Percentiles rank a stretch among this genome's conserved stretches.
Conservation (phyloP, 768 basidiomycete genomes). For the Mycena vulgaris region DNA sequence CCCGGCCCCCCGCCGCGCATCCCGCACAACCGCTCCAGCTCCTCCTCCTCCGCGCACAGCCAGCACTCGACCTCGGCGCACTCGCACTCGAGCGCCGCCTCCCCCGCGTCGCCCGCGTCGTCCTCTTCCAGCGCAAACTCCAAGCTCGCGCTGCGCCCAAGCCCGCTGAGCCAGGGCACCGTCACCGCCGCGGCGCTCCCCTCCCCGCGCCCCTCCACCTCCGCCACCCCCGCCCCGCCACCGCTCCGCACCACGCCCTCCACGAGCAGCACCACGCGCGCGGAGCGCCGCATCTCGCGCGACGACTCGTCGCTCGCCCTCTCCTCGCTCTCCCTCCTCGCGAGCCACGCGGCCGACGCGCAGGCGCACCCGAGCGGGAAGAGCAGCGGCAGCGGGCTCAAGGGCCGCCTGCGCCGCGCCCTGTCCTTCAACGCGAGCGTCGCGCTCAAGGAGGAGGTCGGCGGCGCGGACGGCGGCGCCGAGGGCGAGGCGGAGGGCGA, state of each 20-base stretch:
- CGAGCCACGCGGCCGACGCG: background rate
- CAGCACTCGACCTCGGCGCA: slow-evolving; percentile 7
- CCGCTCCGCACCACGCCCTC: slow-evolving; percentile 3
- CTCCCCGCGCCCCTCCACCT: slow-evolving; percentile 30
- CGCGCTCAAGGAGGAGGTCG: slow-evolving; percentile 71
- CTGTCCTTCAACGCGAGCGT: slow-evolving; percentile 75
- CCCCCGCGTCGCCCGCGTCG: slow-evolving; percentile 39
- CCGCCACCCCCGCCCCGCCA: slow-evolving; percentile 8
- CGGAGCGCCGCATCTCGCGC: slow-evolving; percentile 67
- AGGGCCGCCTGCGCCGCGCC: slow-evolving; percentile 82
- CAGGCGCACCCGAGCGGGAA: slow-evolving; percentile 43
- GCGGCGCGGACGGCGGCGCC: slow-evolving; percentile 37
- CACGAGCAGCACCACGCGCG: slow-evolving; percentile 50
- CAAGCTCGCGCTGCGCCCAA: slow-evolving; percentile 49
- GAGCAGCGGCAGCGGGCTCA: slow-evolving; percentile 79
- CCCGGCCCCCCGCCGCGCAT: slow-evolving; percentile 49
- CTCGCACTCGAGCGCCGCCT: slow-evolving; percentile 42
- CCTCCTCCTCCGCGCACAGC: slow-evolving; percentile 40
- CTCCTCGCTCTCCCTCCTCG: slow-evolving; percentile 35
- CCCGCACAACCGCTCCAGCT: slow-evolving; percentile 47
- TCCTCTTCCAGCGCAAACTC: slow-evolving; percentile 34
- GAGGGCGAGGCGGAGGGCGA: slow-evolving; percentile 3
- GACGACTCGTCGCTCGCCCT: slow-evolving; percentile 48
- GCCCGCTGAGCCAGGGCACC: slow-evolving; percentile 51
- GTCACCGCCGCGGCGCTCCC: slow-evolving; percentile 23